Conservation (phyloP, 108 stramenopile species). For the Skeletonema tropicum region DNA sequence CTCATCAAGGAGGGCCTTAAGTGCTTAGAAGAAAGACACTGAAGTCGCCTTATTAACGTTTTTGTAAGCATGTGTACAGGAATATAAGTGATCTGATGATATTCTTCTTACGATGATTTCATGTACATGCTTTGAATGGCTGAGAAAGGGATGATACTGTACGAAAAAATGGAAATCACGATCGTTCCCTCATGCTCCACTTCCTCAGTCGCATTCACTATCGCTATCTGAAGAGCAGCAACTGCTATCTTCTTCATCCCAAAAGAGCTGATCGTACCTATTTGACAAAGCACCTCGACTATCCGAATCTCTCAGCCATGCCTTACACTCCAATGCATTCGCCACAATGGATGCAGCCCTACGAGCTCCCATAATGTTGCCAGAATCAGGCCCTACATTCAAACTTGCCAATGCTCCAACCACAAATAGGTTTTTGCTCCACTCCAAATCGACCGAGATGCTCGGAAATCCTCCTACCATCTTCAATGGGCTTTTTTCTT, state of each 20-base stretch:
- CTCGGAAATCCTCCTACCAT: conserved; percentile 60
- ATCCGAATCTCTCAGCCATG: conserved; percentile 51
- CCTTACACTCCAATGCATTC: conserved; percentile 48
- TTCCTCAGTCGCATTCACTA: conserved; percentile 1
- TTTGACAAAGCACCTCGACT: conserved; percentile 23
- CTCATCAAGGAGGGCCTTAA: too few species aligned
- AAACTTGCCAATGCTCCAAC: conserved; percentile 61
- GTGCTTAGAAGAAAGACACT: too few species aligned
- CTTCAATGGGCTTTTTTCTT: conserved; percentile 32
- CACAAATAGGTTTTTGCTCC: conserved; percentile 56
- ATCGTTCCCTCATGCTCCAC: too few species aligned
- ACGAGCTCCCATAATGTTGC: conserved; percentile 73
- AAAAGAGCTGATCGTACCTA: conserved; percentile 42
- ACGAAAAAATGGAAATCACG: too few species aligned
- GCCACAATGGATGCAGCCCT: conserved; percentile 65
- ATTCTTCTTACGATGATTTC: too few species aligned
- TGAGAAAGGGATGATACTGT: too few species aligned
- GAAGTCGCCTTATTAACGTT: too few species aligned
- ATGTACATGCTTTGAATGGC: too few species aligned
- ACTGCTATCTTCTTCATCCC: conserved; percentile 19
- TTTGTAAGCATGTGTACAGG: too few species aligned
- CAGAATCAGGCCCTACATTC: conserved; percentile 72
- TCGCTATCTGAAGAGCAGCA: conserved; percentile 15
- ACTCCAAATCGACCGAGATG: conserved; percentile 60
- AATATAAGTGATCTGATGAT: too few species aligned